These are phyloP conservation scores for Wickerhamiella occidentalis DNA, from an alignment of 805 yeast species.

Conservation along the genomic window DNA sequence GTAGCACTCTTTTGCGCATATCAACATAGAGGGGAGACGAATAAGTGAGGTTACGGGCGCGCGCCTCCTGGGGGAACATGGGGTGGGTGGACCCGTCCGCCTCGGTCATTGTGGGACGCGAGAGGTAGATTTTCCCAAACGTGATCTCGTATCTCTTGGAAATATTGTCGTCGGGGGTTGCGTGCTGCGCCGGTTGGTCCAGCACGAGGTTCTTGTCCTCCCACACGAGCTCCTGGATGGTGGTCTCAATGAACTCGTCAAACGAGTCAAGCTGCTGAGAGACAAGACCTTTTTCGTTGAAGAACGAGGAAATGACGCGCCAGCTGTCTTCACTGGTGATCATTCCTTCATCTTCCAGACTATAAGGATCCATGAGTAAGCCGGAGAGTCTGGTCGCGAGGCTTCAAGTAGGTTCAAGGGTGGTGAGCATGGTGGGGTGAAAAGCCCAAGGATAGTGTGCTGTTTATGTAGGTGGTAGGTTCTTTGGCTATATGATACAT, in stretches of 20 bases:
- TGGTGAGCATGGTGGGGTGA: not conserved
- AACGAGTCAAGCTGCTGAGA: conserved; percentile 97
- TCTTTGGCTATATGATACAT: too few species aligned
- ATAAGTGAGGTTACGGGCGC: conserved; percentile 89
- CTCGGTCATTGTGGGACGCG: conserved; percentile 97
- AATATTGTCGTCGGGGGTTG: conserved; percentile 77
- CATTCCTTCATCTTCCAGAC: conserved; percentile 54
- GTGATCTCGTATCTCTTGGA: conserved; percentile 89
- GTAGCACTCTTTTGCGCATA: conserved; percentile 76
- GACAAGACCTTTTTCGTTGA: conserved; percentile 91
- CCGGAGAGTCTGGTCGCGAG: not conserved
- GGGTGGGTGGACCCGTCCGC: conserved; percentile 99
- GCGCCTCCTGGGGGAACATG: conserved; percentile 95
- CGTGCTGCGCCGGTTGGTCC: conserved; percentile 97
- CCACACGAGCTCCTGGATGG: conserved; percentile 92
- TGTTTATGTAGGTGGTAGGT: too few species aligned
- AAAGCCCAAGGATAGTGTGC: too few species aligned
- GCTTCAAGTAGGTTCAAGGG: not conserved
- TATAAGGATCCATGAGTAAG: conserved; percentile 29
- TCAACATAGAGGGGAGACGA: conserved; percentile 94
- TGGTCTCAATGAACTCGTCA: conserved; percentile 92
- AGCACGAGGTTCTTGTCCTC: conserved; percentile 89
- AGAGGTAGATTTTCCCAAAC: conserved; percentile 93
- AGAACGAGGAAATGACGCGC: conserved; percentile 94
- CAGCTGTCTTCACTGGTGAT: conserved; percentile 98